A percentile compares a stretch with the other conserved stretches of the same genome.
Evolutionary conservation across 768 basidiomycete species (phyloP).

Genomic region (Tricholoma furcatifolium): DNA sequence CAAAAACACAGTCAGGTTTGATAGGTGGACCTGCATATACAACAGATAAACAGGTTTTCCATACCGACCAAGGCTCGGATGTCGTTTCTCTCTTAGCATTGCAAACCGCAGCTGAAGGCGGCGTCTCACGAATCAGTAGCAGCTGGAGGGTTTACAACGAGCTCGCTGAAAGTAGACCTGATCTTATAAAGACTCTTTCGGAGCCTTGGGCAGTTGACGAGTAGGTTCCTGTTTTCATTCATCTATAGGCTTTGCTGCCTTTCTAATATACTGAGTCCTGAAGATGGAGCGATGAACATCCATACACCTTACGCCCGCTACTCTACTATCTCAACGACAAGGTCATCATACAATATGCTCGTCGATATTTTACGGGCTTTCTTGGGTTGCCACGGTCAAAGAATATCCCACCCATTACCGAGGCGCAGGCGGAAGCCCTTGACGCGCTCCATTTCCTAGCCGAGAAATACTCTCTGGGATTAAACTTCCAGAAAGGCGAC

Average conservation of each 20-base stretch:
- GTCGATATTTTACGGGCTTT: slow-evolving; percentile 41
- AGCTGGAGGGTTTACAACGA: slow-evolving; percentile 45
- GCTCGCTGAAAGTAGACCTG: slow-evolving; percentile 42
- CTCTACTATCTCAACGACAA: slow-evolving; percentile 38
- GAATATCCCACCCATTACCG: slow-evolving; percentile 45
- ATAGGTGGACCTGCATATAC: slow-evolving; percentile 25
- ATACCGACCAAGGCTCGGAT: slow-evolving; percentile 21
- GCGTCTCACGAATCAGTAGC: slow-evolving; percentile 45
- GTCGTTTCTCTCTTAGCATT: slow-evolving; percentile 35
- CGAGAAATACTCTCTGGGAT: slow-evolving; percentile 39
- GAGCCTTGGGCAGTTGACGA: slow-evolving; percentile 44
- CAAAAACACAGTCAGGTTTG: slow-evolving; percentile 9
- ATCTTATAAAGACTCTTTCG: slow-evolving; percentile 40
- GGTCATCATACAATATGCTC: slow-evolving; percentile 45
- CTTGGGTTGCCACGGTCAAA: slow-evolving; percentile 28
- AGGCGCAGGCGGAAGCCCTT: slow-evolving; percentile 47
- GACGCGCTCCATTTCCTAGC: slow-evolving; percentile 44
- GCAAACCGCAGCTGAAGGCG: slow-evolving; percentile 41
- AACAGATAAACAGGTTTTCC: slow-evolving; percentile 25
- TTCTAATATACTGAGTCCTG: not conserved
- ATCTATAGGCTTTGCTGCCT: not conserved
- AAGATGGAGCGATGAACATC: slow-evolving; percentile 36
- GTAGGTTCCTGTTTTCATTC: slow-evolving; percentile 16
- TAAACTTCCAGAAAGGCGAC: slow-evolving; percentile 49
- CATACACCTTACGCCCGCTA: slow-evolving; percentile 35